Evolutionary conservation across 768 basidiomycete species (phyloP).

Genomic region (Termitomyces titanicus): DNA sequence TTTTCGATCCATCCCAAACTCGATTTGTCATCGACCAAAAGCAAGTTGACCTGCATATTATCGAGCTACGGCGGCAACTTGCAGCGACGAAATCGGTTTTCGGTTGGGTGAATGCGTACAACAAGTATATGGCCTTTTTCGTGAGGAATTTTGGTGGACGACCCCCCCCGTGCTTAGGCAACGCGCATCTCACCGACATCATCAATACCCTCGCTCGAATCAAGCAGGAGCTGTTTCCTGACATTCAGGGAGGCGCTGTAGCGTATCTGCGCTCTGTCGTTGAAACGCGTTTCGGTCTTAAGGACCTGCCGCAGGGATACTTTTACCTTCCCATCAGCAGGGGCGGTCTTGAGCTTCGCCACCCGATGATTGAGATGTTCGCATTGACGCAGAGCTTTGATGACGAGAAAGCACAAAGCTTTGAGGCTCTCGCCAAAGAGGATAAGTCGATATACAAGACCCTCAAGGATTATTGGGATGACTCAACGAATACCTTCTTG

Average conservation of each 20-base stretch:
- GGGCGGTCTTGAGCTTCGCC: slow-evolving; percentile 21
- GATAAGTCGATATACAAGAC: slow-evolving; percentile 22
- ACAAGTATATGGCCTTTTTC: slow-evolving; percentile 30
- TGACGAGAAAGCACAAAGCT: slow-evolving; percentile 4
- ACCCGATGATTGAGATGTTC: slow-evolving; percentile 35
- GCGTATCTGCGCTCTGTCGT: slow-evolving; percentile 22
- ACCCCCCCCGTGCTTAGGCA: slow-evolving; percentile 22
- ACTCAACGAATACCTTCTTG: background rate
- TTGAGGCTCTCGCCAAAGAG: slow-evolving; percentile 17
- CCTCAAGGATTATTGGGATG: background rate
- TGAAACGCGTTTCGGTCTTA: slow-evolving; percentile 5
- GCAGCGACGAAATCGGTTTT: slow-evolving; percentile 26
- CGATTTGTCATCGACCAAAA: slow-evolving; percentile 22
- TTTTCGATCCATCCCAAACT: slow-evolving; percentile 8
- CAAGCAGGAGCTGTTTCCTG: slow-evolving; percentile 23
- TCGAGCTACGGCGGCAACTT: slow-evolving; percentile 28
- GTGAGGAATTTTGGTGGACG: slow-evolving; percentile 27
- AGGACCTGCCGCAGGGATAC: slow-evolving; percentile 2
- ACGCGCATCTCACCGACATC: slow-evolving; percentile 15
- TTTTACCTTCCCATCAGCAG: slow-evolving; percentile 10
- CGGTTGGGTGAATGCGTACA: slow-evolving; percentile 30
- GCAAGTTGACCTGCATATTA: slow-evolving; percentile 25
- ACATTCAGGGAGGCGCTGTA: slow-evolving; percentile 17
- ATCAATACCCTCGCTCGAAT: slow-evolving; percentile 25
- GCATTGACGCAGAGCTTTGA: slow-evolving; percentile 17